These are phyloP conservation scores for Hamigera avellanea DNA, from an alignment of 495 filamentous ascomycete species.

Conservation along the genomic window DNA sequence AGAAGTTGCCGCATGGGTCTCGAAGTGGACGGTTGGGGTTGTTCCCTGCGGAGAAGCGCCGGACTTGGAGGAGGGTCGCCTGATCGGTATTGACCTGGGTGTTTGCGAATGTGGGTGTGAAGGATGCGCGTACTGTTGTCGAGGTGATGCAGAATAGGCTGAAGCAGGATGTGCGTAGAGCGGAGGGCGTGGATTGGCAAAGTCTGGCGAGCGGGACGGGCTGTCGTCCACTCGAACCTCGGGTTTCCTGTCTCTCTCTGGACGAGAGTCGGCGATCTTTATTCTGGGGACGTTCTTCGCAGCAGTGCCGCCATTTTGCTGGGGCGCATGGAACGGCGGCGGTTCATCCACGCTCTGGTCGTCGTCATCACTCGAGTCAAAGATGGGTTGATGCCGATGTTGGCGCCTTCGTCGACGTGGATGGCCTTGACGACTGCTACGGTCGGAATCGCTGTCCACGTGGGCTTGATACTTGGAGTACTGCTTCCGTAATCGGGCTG, in stretches of 20 bases:
- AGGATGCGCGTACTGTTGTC: not conserved
- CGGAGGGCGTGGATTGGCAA: conserved; percentile 3
- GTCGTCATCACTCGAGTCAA: conserved; percentile 12
- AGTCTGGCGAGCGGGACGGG: conserved; percentile 1
- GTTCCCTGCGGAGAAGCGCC: too few species aligned
- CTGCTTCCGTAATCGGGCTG: conserved; percentile 12
- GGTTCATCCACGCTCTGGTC: conserved; percentile 10
- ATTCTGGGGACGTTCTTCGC: conserved; percentile 1
- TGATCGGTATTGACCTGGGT: not conserved
- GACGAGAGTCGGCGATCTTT: too few species aligned
- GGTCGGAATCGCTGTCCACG: conserved; percentile 30
- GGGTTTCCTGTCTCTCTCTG: not conserved
- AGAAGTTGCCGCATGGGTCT: not conserved
- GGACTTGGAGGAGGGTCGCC: too few species aligned
- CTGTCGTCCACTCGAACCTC: not conserved
- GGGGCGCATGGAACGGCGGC: conserved; percentile 1
- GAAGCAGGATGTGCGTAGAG: conserved; percentile 2
- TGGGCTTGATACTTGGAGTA: conserved; percentile 25
- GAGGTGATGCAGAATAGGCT: not conserved
- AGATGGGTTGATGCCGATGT: too few species aligned
- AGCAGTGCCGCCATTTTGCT: too few species aligned
- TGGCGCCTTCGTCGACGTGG: too few species aligned
- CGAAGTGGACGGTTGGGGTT: too few species aligned
- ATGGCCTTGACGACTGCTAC: conserved; percentile 6
- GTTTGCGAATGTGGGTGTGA: too few species aligned